Conservation (phyloP, 2,329 filamentous ascomycete genomes). For the Alternaria postmessia region DNA sequence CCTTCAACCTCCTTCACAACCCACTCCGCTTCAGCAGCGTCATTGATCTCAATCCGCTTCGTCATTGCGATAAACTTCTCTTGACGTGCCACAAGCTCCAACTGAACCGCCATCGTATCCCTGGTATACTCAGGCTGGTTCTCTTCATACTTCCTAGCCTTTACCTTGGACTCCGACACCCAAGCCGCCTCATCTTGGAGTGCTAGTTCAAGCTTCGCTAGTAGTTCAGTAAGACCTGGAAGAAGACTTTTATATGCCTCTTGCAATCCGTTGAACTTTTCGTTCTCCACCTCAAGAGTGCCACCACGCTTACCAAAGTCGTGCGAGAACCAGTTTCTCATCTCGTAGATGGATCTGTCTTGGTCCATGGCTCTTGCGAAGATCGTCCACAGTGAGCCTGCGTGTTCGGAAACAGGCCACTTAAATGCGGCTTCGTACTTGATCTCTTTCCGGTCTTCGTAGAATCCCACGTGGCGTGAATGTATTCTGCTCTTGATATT, state of each 20-base stretch:
- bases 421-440: background rate
- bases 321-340: constrained; percentile 10
- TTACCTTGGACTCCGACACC: background rate
- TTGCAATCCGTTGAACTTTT: background rate
- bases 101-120: background rate
- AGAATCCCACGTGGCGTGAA: background rate
- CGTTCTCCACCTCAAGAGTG: background rate
- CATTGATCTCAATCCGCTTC: background rate
- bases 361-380: constrained; percentile 4
- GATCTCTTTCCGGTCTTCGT: constrained; percentile 5
- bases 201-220: background rate
- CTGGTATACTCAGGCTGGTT: background rate
- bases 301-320: background rate
- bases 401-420: background rate
- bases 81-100: background rate
- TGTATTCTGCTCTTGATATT: background rate
- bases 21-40: background rate
- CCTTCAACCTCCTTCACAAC: background rate
- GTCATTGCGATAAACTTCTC: background rate
- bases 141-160: background rate
- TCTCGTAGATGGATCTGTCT: background rate
- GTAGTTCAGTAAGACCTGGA: background rate
- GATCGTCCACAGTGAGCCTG: background rate
- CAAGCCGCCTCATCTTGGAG: background rate
- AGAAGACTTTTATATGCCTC: background rate